phyloP scores from a whole-genome alignment of 2,329 filamentous ascomycete genomes.

The Alternaria arbusti region DNA sequence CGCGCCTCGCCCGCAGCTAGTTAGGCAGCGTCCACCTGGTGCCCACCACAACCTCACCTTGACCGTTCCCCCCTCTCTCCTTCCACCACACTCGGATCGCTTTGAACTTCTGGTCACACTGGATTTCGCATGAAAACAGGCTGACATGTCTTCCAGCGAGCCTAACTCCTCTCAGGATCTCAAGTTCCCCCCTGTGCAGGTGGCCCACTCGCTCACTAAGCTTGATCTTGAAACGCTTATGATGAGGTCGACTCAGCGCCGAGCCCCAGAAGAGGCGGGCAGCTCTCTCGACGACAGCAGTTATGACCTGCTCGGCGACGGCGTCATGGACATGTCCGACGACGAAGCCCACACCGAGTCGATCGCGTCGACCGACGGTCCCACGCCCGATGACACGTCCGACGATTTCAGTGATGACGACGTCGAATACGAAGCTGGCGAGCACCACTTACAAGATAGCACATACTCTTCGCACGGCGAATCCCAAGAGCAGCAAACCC shows the following conservation, averaged over 20 bases:
- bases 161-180: slow-evolving; percentile 35
- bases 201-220: slow-evolving; percentile 38
- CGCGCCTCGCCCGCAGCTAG: slow-evolving; percentile 27
- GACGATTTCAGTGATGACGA: slow-evolving; percentile 40
- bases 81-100: slow-evolving; percentile 10
- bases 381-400: slow-evolving; percentile 43
- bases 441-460: slow-evolving; percentile 22
- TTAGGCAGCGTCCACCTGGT: slow-evolving; percentile 31
- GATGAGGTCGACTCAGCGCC: slow-evolving; percentile 42
- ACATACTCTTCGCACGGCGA: slow-evolving; percentile 29
- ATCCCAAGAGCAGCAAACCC: slow-evolving; percentile 19
- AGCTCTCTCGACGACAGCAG: slow-evolving; percentile 46
- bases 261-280: slow-evolving; percentile 30
- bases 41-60: slow-evolving; percentile 22
- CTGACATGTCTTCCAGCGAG: slow-evolving; percentile 43
- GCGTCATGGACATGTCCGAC: slow-evolving; percentile 41
- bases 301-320: slow-evolving; percentile 44
- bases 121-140: slow-evolving; percentile 15
- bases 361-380: slow-evolving; percentile 43
- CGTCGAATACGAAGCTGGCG: slow-evolving; percentile 35
- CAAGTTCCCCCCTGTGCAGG: slow-evolving; percentile 40
- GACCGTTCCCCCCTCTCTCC: slow-evolving; percentile 6
- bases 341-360: slow-evolving; percentile 48
- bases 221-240: slow-evolving; percentile 44
- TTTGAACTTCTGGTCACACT: slow-evolving; percentile 2